Evolutionary conservation across 2,329 filamentous ascomycete genomes (phyloP).

Genomic region (Penicillium sp.): DNA sequence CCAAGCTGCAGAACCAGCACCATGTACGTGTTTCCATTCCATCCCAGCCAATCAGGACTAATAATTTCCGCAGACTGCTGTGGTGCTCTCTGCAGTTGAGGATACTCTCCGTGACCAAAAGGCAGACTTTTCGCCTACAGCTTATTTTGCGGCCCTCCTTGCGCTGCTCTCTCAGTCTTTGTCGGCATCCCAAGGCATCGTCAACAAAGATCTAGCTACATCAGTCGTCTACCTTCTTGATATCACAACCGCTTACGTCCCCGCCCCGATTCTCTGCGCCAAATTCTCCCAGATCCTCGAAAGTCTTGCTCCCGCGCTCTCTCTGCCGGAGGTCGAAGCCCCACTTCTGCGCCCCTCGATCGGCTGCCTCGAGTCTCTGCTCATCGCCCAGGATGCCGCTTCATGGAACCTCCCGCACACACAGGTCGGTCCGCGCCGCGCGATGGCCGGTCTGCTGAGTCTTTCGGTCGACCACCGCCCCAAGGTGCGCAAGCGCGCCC

Average conservation of each 20-base stretch:
- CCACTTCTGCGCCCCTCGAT: constrained; percentile 84
- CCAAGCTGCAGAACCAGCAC: constrained; percentile 92
- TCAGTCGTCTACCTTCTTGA: constrained; percentile 96
- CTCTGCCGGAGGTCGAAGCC: constrained; percentile 78
- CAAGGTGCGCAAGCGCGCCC: constrained; percentile 90
- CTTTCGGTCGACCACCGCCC: constrained; percentile 84
- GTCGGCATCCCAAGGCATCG: constrained; percentile 59
- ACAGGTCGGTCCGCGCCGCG: constrained; percentile 81
- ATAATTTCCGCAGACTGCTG: constrained; percentile 47
- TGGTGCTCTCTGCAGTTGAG: constrained; percentile 88
- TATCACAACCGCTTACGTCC: constrained; percentile 80
- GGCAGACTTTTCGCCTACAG: constrained; percentile 78
- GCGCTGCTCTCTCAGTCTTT: constrained; percentile 80
- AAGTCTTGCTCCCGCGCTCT: constrained; percentile 79
- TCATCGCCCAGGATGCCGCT: constrained; percentile 82
- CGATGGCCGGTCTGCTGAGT: constrained; percentile 80
- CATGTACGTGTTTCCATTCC: constrained; percentile 61
- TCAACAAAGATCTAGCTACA: constrained; percentile 79
- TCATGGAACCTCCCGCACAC: constrained; percentile 85
- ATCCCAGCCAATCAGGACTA: constrained; percentile 1
- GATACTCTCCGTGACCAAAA: constrained; percentile 89
- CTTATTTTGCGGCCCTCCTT: constrained; percentile 93
- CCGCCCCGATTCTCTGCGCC: constrained; percentile 81
- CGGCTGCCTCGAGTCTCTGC: constrained; percentile 87
- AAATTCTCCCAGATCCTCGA: constrained; percentile 95